Evolutionary conservation across 306 rosid species (phyloP).

Genomic region (Vigna unguiculata): DNA sequence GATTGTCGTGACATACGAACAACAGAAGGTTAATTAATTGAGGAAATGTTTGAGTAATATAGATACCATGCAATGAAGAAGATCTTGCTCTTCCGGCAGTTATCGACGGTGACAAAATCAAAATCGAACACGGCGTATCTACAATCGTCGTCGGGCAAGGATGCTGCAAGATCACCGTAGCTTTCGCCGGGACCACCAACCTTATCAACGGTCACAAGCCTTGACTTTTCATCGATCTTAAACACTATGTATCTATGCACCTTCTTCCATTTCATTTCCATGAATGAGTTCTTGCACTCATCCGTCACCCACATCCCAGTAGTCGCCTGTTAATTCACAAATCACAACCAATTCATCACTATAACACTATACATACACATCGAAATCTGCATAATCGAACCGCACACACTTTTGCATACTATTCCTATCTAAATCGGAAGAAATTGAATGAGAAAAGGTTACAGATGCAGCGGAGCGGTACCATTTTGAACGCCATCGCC

Average conservation of each 20-base stretch:
- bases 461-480: conserved; percentile 32
- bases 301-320: conserved; percentile 99
- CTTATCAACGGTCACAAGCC: conserved; percentile 89
- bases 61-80: conserved; percentile 95
- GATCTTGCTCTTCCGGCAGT: conserved; percentile 98
- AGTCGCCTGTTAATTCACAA: conserved; percentile 67
- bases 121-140: conserved; percentile 97
- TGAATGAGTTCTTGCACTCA: conserved; percentile 95
- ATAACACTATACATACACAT: background rate
- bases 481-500: conserved; percentile 99
- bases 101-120: conserved; percentile 97
- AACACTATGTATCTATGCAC: conserved; percentile 87
- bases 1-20: no score
- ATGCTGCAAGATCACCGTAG: conserved; percentile 86
- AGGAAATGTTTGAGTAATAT: background rate
- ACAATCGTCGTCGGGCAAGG: conserved; percentile 89
- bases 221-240: conserved; percentile 93
- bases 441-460: background rate
- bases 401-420: no score
- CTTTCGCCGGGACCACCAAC: conserved; percentile 89
- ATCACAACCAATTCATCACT: background rate
- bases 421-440: background rate
- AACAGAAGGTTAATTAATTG: background rate
- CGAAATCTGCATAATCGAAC: background rate
- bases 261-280: conserved; percentile 99